Base-by-base conservation (phyloP, 2,329 filamentous ascomycete genomes). In the Cadophora gregata region DNA sequence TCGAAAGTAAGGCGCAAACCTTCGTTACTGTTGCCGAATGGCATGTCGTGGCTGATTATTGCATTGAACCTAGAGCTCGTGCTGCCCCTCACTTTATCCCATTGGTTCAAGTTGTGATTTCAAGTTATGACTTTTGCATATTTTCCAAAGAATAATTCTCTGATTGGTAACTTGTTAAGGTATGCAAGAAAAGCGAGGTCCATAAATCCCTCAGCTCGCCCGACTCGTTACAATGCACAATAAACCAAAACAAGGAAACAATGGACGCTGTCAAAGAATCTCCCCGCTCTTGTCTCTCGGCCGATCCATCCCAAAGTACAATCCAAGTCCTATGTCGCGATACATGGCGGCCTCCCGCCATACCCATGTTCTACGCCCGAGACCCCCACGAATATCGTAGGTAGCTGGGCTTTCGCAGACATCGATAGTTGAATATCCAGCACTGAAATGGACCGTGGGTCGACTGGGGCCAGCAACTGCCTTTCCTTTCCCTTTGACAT, bases 341-440 rank as follows among this genome's bases (percentile, higher is more conserved):
- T 75, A 75, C 75, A 76, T 76, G 10, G 75, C 71, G 9, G 45
- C 66, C 51, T 75, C 75, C 25, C 51, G 67, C 67, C 71, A 70
- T 4, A 67, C 68, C 74, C 73, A 75, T 10, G 61, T 36, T 4
- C 45, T 10, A 21, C 42, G 33, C 29, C 47, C 55, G 21, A 5
- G 31, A n/a, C 42, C 63, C 59, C 58, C 63, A 24, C 45, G 33
- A n/a, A n/a, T 47, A 12, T 21, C 53, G 33, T n/a, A 19, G 19
- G 31, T 24, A 62, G 55, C 14, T 29, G 9, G 5, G 16, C 4
- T 47, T 19, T 53, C 33, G 29, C 47, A 24, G 16, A 42, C 29
- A n/a, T 62, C 42, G n/a, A 65, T 31, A 9, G 27, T 38, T 27
- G 36, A 36, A 21, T n/a, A 53, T 19, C 19, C 45, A 45, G 42